These are phyloP conservation scores for Chlorella vulgaris DNA, from an alignment of 139 green algal species.

Conservation along the genomic window DNA sequence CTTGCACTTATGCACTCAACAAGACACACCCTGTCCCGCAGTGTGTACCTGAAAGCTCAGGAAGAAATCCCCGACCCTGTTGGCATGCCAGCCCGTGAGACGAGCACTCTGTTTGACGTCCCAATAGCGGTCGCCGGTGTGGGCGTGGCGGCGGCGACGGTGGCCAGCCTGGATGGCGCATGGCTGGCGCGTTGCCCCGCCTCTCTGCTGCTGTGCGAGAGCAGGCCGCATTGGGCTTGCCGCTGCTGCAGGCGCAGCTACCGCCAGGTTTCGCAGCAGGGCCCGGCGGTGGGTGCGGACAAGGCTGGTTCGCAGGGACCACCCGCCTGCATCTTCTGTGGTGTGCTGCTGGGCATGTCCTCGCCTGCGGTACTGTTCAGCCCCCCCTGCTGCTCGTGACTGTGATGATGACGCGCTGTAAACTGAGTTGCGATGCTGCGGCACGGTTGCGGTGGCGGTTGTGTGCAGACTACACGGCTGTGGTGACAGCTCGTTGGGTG, in stretches of 20 bases:
- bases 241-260: constrained; percentile 26
- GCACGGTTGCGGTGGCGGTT: too few relatives aligned
- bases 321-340: constrained; percentile 16
- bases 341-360: background rate
- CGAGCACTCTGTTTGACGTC: background rate
- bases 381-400: constrained; percentile 14
- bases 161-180: background rate
- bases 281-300: background rate
- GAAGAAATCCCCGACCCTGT: background rate
- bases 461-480: background rate
- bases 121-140: background rate
- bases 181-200: constrained; percentile 29
- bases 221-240: constrained; percentile 25
- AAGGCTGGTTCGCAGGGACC: background rate
- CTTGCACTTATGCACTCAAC: too few relatives aligned
- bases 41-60: background rate
- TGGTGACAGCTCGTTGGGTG: too few relatives aligned
- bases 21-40: too few relatives aligned
- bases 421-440: too few relatives aligned
- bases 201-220: constrained; percentile 21
- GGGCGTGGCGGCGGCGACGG: constrained; percentile 1
- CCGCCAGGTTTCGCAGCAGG: background rate
- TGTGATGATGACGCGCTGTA: background rate
- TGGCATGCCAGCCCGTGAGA: constrained; percentile 22
- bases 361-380: background rate